Evolutionary conservation across 805 yeast species (phyloP), one percentile per base, ranked within the genome.

Genomic region (Monosporozyma yasuniensis): DNA sequence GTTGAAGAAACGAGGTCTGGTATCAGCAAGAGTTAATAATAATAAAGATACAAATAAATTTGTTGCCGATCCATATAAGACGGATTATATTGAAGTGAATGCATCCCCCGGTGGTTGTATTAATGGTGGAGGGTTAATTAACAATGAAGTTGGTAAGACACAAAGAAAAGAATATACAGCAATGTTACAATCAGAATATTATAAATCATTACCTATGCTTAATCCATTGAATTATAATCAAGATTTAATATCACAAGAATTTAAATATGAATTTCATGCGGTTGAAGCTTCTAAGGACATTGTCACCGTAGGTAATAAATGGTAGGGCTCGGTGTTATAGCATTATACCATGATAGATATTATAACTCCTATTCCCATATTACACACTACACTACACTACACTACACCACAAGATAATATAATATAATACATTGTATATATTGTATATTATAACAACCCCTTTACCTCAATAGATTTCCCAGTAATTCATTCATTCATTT

Each of bases 101-200:
- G 99, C 99, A 0, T 93, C 99, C 65, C 99, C 99, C 5, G 89
- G 87, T 27, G 99, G 99, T 1, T 93, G 98, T 61, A 86, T 90
- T 50, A 93, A 91, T 61, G 99, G 99, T 10, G 98, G 99, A 21
- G 99, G 99, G 0, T 90, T 89, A 59, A 76, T 88, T 18, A 74
- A 78, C 4, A 73, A 72, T 4, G 79, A 80, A 0, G 47, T 38
- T 14, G 52, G 51, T 42, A 51, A 52, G 12, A 50, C 47, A 18
- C 46, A 53, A 27, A 54, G 57, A 16, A 47, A 57, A 11, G 50
- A 53, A 4, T 47, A 55, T 19, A 55, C 59, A 0, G 57, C 55
- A 34, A 39, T 45, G 16, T 47, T 62, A 14, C 52, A 56, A 27
- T 46, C 44, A 11, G 44, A 47, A 9, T 61, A 57, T 32, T 21